Evolutionary conservation across 345 rosid species (phyloP).

Genomic region (Syzygium oleosum): DNA sequence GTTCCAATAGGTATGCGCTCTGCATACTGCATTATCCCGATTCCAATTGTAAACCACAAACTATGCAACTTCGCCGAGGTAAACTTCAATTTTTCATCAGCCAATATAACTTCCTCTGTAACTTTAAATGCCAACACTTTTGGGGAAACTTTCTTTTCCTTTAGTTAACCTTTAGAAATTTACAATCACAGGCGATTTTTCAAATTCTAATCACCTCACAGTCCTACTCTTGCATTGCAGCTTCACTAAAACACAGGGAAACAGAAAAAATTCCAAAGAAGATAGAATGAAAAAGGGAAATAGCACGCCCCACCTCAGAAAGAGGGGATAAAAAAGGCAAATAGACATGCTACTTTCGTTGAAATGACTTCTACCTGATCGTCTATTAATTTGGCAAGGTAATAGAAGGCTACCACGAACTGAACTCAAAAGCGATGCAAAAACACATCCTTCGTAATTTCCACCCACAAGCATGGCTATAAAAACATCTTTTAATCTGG

Average conservation of each 20-base stretch:
- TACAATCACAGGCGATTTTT: neutral
- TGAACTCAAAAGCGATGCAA: neutral
- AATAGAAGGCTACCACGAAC: neutral
- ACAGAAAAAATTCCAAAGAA: neutral
- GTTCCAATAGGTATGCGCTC: slow-evolving; percentile 87
- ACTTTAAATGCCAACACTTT: neutral
- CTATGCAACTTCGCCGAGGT: neutral
- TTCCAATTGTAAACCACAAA: slow-evolving; percentile 1
- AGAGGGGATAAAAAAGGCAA: neutral
- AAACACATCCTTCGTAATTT: neutral
- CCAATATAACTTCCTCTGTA: neutral
- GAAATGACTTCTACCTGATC: neutral
- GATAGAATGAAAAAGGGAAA: neutral
- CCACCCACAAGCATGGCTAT: neutral
- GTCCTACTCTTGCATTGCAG: neutral
- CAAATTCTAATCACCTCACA: neutral
- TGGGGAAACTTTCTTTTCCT: neutral
- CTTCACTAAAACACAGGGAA: neutral
- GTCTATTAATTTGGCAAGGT: neutral
- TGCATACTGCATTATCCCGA: slow-evolving; percentile 57
- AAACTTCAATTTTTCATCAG: neutral
- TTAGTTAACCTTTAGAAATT: neutral
- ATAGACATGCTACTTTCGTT: neutral
- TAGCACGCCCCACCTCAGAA: neutral
- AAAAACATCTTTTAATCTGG: neutral